Percentiles rank a stretch among this genome's conserved stretches.
These are phyloP conservation scores for Boletus rubroflammeus DNA, from an alignment of 768 basidiomycete genomes.

Conservation along the genomic window DNA sequence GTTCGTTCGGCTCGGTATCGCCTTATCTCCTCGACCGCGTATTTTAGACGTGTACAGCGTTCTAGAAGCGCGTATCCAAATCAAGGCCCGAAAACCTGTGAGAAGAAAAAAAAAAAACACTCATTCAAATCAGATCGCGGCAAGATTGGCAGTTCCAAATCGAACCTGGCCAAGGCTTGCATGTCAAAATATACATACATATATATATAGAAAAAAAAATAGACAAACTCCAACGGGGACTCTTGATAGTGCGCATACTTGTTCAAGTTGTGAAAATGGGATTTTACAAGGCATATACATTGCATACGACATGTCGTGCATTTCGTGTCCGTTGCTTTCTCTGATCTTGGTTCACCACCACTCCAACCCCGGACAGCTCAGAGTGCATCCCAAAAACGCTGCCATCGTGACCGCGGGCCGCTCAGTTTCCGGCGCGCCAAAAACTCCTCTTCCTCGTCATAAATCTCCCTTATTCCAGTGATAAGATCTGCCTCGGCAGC, in stretches of 20 bases:
- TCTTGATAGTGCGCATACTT: too few relatives aligned
- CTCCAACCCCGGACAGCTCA: neutral
- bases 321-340: neutral
- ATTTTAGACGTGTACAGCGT: neutral
- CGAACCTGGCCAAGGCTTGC: neutral
- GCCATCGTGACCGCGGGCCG: constrained; percentile 29
- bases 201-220: too few relatives aligned
- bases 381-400: constrained; percentile 4
- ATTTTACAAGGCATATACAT: neutral
- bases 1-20: constrained; percentile 17
- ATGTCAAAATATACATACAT: too few relatives aligned
- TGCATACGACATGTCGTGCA: neutral
- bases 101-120: too few relatives aligned
- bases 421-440: constrained; percentile 41
- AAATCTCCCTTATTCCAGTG: constrained; percentile 54
- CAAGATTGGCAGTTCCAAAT: neutral
- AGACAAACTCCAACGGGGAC: neutral
- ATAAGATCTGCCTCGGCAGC: constrained; percentile 56
- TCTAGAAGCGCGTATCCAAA: neutral
- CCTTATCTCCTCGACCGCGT: constrained; percentile 20
- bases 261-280: neutral
- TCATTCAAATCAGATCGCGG: neutral
- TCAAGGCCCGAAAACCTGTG: neutral
- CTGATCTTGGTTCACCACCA: neutral
- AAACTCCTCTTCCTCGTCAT: constrained; percentile 56